Evolutionary conservation across 805 yeast species (phyloP), one percentile per base, ranked within the genome.

Genomic region (Teunomyces tritomae): DNA sequence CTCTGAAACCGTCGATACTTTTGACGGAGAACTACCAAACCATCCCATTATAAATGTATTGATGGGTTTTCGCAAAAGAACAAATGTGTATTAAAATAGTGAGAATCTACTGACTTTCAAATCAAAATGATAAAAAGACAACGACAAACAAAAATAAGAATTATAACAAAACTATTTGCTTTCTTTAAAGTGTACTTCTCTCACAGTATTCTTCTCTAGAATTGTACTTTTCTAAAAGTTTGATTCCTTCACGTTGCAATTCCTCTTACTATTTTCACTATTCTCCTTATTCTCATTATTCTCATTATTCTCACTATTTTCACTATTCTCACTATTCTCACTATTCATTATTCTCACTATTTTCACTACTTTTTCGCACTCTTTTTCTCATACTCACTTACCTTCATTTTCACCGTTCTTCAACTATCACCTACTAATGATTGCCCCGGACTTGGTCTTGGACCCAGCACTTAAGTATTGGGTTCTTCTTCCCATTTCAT

Each of bases 401-500:
- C 10, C 6, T 5, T 20, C 24, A 20, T 20, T 20, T 20, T 20
- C 6, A 20, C 24, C 24, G 4, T 20, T 20, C 24, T 20, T 20
- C 24, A 5, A 20, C 24, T 20, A 20, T 20, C 5, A 20, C 4
- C 24, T 20, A 6, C 24, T 20, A 6, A 37, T 45, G 35, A 39
- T 29, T 14, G 35, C 51, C 3, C 49, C 55, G 11, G 74, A 70
- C 41, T 61, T 70, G 32, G 45, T 83, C 11, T 70, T 92, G 40
- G 98, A 92, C 61, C 96, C 96, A 4, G 78, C 80, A 46, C 73
- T 94, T 51, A 85, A 87, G 62, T 79, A 83, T 57, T 92, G 98
- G 97, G 98, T 90, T 28, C 72, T 94, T 13, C 64, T 89, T 30
- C 99, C 99, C 20, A 91, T 94, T 39, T 82, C 96, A 5, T 62